Evolutionary conservation across 768 basidiomycete species (phyloP), one percentile per base, ranked within the genome.

Genomic region (Imleria badia): DNA sequence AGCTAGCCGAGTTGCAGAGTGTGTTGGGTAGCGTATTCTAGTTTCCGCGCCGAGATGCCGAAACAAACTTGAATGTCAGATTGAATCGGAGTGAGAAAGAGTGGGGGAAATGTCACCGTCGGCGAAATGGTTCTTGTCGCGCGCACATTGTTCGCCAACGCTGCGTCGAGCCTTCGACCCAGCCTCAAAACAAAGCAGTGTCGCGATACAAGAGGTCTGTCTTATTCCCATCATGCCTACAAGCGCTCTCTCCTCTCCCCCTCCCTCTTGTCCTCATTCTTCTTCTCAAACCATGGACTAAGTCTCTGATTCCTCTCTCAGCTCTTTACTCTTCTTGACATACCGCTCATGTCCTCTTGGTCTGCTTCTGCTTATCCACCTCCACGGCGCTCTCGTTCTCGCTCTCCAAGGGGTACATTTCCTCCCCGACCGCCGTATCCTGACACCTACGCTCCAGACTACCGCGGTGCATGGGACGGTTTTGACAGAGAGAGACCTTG

Each of bases 171-270:
- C 56, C 31, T 52, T 63, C 54, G 65, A 58, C 59, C 39, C 56
- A 48, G 66, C 58, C 77, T 64, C 63, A 73, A 71, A 71, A 65
- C 62, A 66, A 58, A 61, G 56, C 67, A 68, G 76, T 77, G 73
- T 75, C 74, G 77, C 75, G 76, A 72, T 73, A 77, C 79, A 84
- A 87, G 88, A 92, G 89, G 89, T 92, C 89, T 89, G 89, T 92
- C 81, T 85, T 85, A 66, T 69, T 70, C 68, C 64, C 84, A 82
- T 85, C 83, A 90, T 91, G 89, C 87, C 84, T 87, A 58, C 62
- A 52, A 64, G 64, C 85, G 82, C 86, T 83, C 81, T 83, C 77
- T 77, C 79, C 81, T 78, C 76, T 79, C 72, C 66, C 80, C 81
- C 83, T 64, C 76, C 76, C 78, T 78, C 80, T 76, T 81, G 76